These are phyloP conservation scores for Aspergillus alliaceus DNA, from an alignment of 2,329 filamentous ascomycete species.

Conservation along the genomic window DNA sequence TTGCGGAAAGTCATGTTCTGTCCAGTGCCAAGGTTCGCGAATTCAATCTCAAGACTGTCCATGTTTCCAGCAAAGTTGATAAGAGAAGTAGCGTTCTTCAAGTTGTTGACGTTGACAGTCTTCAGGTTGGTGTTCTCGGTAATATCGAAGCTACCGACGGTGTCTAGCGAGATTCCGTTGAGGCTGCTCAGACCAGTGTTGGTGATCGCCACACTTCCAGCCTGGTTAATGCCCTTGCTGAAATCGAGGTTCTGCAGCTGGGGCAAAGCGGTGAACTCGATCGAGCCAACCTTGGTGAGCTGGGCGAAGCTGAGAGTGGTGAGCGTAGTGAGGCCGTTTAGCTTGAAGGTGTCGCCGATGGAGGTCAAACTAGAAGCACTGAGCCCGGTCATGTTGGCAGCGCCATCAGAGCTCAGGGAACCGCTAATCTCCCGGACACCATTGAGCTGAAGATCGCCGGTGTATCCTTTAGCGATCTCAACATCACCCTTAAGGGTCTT, in stretches of 20 bases:
- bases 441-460: slow-evolving; percentile 61
- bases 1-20: slow-evolving; percentile 82
- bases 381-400: slow-evolving; percentile 64
- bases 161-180: slow-evolving; percentile 74
- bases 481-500: slow-evolving; percentile 68
- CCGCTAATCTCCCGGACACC: slow-evolving; percentile 61
- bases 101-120: slow-evolving; percentile 69
- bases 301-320: slow-evolving; percentile 65
- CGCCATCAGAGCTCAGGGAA: slow-evolving; percentile 52
- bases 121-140: slow-evolving; percentile 86
- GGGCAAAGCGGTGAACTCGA: slow-evolving; percentile 73
- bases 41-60: slow-evolving; percentile 65
- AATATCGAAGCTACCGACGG: slow-evolving; percentile 73
- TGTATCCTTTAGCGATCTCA: slow-evolving; percentile 58
- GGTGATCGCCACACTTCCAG: slow-evolving; percentile 69
- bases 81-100: slow-evolving; percentile 70
- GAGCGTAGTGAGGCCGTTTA: slow-evolving; percentile 69
- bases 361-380: slow-evolving; percentile 59
- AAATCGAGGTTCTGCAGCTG: slow-evolving; percentile 61
- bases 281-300: slow-evolving; percentile 64
- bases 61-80: slow-evolving; percentile 82
- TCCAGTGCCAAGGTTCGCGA: slow-evolving; percentile 77
- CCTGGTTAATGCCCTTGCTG: slow-evolving; percentile 65
- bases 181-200: slow-evolving; percentile 83
- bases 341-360: slow-evolving; percentile 69